These are phyloP conservation scores for Arthrobotrys conoides DNA, from an alignment of 2,329 filamentous ascomycete genomes.

Conservation along the genomic window DNA sequence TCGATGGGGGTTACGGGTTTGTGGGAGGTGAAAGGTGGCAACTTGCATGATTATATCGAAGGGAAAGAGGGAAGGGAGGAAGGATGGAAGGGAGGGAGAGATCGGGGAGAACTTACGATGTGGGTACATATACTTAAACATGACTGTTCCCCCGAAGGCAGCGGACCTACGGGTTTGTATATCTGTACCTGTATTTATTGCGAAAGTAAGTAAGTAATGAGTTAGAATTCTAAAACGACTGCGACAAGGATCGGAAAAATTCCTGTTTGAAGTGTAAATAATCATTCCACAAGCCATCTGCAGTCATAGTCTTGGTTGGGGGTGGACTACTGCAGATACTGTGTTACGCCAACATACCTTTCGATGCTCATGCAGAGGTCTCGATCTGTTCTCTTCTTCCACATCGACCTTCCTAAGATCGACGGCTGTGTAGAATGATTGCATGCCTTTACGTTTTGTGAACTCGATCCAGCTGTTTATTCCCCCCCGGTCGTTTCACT, in stretches of 20 bases:
- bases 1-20: neutral
- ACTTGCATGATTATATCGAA: neutral
- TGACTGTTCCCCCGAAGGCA: constrained; percentile 41
- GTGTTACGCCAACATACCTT: constrained; percentile 37
- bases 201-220: neutral
- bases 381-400: constrained; percentile 46
- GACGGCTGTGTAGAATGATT: constrained; percentile 29
- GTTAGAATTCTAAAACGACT: neutral
- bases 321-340: neutral
- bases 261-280: neutral
- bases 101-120: constrained; percentile 45
- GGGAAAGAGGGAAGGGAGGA: too few relatives aligned
- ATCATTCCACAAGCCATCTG: neutral
- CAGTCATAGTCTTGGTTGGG: neutral
- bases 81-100: neutral
- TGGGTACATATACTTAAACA: constrained; percentile 55
- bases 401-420: constrained; percentile 58
- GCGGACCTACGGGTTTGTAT: constrained; percentile 47
- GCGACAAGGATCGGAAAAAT: constrained; percentile 1
- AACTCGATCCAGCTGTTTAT: constrained; percentile 49
- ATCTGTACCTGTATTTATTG: constrained; percentile 47
- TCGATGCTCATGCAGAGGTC: constrained; percentile 47
- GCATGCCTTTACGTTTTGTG: constrained; percentile 36
- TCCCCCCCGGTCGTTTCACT: neutral
- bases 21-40: constrained; percentile 12